A percentile compares a stretch with the other conserved stretches of the same genome.
Evolutionary conservation across 2,329 filamentous ascomycete genomes (phyloP).

Genomic region (Aspergillus neoniger): DNA sequence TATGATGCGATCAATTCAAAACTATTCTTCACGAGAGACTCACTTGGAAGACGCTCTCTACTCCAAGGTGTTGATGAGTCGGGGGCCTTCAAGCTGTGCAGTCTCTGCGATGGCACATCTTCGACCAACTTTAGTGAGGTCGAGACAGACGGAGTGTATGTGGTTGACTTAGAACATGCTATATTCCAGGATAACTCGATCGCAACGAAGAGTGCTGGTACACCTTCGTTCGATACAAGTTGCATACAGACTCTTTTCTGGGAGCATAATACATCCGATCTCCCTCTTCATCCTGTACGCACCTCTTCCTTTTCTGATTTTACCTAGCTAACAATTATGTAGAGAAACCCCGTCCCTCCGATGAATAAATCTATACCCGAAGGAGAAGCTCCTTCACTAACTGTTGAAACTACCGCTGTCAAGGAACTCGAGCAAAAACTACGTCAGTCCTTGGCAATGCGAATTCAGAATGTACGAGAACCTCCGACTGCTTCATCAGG

Average conservation of each 20-base stretch:
- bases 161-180: slow-evolving; percentile 55
- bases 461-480: slow-evolving; percentile 66
- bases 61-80: slow-evolving; percentile 56
- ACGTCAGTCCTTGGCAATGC: slow-evolving; percentile 61
- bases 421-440: slow-evolving; percentile 57
- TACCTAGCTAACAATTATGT: slow-evolving; percentile 9
- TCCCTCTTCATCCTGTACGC: slow-evolving; percentile 16
- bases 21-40: slow-evolving; percentile 83
- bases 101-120: slow-evolving; percentile 61
- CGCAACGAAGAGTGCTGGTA: neutral
- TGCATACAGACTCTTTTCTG: slow-evolving; percentile 33
- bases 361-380: slow-evolving; percentile 46
- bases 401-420: slow-evolving; percentile 54
- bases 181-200: slow-evolving; percentile 6
- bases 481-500: slow-evolving; percentile 46
- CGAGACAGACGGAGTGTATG: slow-evolving; percentile 79
- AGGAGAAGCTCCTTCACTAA: slow-evolving; percentile 31
- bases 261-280: slow-evolving; percentile 23
- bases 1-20: slow-evolving; percentile 64
- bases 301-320: neutral
- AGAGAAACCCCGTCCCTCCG: slow-evolving; percentile 47
- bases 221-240: slow-evolving; percentile 16
- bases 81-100: slow-evolving; percentile 65
- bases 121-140: slow-evolving; percentile 71
- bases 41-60: slow-evolving; percentile 81